Conservation (phyloP, 2,329 filamentous ascomycete genomes). For the Penicillium fuscoglaucum region DNA sequence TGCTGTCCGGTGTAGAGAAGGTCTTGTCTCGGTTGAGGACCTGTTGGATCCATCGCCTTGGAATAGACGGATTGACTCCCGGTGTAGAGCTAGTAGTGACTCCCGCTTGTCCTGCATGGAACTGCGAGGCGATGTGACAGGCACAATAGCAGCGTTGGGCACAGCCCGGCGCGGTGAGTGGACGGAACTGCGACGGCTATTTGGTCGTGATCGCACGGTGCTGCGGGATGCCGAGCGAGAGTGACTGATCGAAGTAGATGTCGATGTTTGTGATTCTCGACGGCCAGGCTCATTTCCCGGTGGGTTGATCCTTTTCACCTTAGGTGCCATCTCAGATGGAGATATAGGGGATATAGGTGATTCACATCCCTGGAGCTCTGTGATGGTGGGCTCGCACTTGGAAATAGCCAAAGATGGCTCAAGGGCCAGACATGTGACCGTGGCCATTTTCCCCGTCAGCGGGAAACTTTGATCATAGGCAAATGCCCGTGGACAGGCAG, state of each 20-base stretch:
- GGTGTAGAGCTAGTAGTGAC: slow-evolving; percentile 41
- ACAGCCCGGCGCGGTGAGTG: slow-evolving; percentile 33
- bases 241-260: slow-evolving; percentile 32
- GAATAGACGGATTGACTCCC: slow-evolving; percentile 45
- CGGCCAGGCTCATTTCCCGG: slow-evolving; percentile 9
- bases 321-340: slow-evolving; percentile 18
- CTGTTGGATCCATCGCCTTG: slow-evolving; percentile 24
- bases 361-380: slow-evolving; percentile 18
- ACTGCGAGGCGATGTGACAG: slow-evolving; percentile 21
- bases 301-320: slow-evolving; percentile 18
- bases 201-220: slow-evolving; percentile 31
- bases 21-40: slow-evolving; percentile 2
- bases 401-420: slow-evolving; percentile 12
- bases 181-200: slow-evolving; percentile 32
- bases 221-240: slow-evolving; percentile 39
- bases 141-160: slow-evolving; percentile 27
- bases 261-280: slow-evolving; percentile 30
- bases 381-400: slow-evolving; percentile 16
- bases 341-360: slow-evolving; percentile 7
- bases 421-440: slow-evolving; percentile 33
- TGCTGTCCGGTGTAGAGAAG: slow-evolving; percentile 6
- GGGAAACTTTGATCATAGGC: slow-evolving; percentile 3
- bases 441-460: slow-evolving; percentile 18
- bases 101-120: slow-evolving; percentile 32
- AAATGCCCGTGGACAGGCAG: neutral